Evolutionary conservation across 2,329 filamentous ascomycete species (phyloP), one percentile per base, ranked within the genome.

Genomic region (Apiospora aurea): DNA sequence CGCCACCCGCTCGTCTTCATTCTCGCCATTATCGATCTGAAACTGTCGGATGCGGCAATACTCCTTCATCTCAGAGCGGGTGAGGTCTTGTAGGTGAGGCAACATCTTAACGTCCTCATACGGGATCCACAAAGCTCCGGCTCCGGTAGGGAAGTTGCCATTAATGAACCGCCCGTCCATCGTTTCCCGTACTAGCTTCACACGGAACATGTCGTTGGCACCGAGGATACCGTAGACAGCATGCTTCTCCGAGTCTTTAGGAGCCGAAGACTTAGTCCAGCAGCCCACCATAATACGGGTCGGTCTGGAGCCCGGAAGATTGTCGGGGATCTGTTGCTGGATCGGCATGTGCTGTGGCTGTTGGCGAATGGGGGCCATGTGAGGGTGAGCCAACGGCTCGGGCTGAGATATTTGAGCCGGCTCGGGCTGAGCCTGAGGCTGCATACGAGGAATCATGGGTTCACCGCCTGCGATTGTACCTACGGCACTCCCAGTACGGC

Each of bases 171-270:
- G 86, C 2, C 90, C 90, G 75, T 91, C 89, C 3, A 89, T 86
- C 0, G 89, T 91, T 75, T 90, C 85, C 7, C 87, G 83, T 0
- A 89, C 85, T 0, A 92, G 83, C 78, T 91, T 91, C 70, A 91
- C 88, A 0, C 90, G 83, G 77, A 92, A 91, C 86, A 90, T 91
- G 74, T 91, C 89, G 71, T 90, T 90, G 24, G 86, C 85, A 0
- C 89, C 89, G 0, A 92, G 80, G 14, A 92, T 90, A 4, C 90
- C 90, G 70, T 88, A 89, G 0, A 91, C 88, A 0, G 89, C 90
- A 75, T 92, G 90, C 70, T 89, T 88, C 76, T 91, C 85, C 16
- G 81, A 80, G 1, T 82, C 77, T 2, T 85, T 79, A 0, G 77
- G 53, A 69, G 87, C 86, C 44, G 82, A 85, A 0, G 89, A 91